Evolutionary conservation across 2,329 filamentous ascomycete genomes (phyloP).

Genomic region (Colletotrichum sp.): DNA sequence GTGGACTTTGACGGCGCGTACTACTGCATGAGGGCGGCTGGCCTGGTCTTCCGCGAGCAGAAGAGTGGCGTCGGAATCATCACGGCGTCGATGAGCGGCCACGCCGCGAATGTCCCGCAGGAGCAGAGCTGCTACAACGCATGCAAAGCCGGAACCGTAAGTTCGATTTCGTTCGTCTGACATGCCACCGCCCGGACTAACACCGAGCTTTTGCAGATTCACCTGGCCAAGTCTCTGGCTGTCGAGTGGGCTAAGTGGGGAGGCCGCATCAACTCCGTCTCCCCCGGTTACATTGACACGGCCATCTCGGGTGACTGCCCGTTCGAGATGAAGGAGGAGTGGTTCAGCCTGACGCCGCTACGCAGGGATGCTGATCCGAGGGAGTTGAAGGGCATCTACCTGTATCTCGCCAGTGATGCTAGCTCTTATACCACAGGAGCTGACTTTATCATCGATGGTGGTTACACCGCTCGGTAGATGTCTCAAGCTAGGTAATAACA

Average conservation of each 20-base stretch:
- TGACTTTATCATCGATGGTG: constrained; percentile 34
- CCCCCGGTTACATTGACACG: constrained; percentile 42
- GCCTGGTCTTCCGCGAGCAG: constrained; percentile 35
- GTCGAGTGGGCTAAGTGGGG: constrained; percentile 30
- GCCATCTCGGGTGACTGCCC: constrained; percentile 35
- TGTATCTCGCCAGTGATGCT: constrained; percentile 36
- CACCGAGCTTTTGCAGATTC: constrained; percentile 24
- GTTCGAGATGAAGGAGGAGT: constrained; percentile 38
- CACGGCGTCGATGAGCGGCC: constrained; percentile 38
- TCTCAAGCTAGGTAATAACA: not conserved
- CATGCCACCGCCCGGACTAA: not conserved
- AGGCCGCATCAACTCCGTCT: constrained; percentile 32
- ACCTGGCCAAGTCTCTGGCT: constrained; percentile 34
- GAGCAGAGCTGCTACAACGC: constrained; percentile 84
- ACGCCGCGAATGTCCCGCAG: constrained; percentile 53
- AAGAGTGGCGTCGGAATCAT: constrained; percentile 37
- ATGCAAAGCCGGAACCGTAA: constrained; percentile 69
- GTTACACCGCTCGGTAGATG: constrained; percentile 24
- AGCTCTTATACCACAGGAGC: constrained; percentile 36
- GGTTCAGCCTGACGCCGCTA: constrained; percentile 34
- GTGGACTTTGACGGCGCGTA: constrained; percentile 37
- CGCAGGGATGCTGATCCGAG: constrained; percentile 31
- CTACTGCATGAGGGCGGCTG: constrained; percentile 36
- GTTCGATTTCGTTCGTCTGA: constrained; percentile 42
- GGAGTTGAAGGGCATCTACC: constrained; percentile 34